Base-by-base conservation (phyloP, 1,284 basidiomycete species). In the Papiliotrema laurentii region DNA sequence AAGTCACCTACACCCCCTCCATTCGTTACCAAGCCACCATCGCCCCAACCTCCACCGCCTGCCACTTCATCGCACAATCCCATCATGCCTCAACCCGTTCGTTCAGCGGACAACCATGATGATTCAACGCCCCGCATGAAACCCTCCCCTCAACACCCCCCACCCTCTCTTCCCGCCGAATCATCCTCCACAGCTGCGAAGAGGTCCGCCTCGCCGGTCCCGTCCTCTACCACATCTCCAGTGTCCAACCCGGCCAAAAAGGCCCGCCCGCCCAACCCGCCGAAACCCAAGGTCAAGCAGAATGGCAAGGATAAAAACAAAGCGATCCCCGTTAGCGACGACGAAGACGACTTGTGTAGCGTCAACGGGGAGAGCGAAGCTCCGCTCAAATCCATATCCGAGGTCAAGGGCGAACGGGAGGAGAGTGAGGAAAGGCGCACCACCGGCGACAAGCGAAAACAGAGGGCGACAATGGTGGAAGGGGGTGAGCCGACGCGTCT, bases 41-140 rank as follows among this genome's bases (percentile, higher is more conserved):
- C 35, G 35, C 11, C 24, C 19, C 7, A 21, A 10, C 18, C 30
- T 11, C 16, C 19, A 16, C 18, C 24, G 7, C 10, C 30, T 25
- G 30, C 39, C 47, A 30, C 18, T 27, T 19, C 51, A 38, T 34
- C 34, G 35, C n/a, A n/a, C n/a, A n/a, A 13, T 9, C 11, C 14
- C 13, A 43, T 2, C n/a, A 14, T 18, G 30, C 13, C 30, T 54
- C 56, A 1, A 48, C 53, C 36, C 46, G 53, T 33, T 57, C 54
- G 11, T 16, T 9, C 16, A 31, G 30, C 30, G n/a, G n/a, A n/a
- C n/a, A n/a, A n/a, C n/a, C n/a, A n/a, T n/a, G n/a, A n/a, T n/a
- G n/a, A n/a, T n/a, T n/a, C n/a, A n/a, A n/a, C n/a, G n/a, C n/a
- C n/a, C n/a, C n/a, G n/a, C n/a, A n/a, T n/a, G n/a, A n/a, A n/a